A percentile compares a stretch with the other conserved stretches of the same genome.
Conservation (phyloP, 257 asterid genomes). For the Buddleja alternifolia region DNA sequence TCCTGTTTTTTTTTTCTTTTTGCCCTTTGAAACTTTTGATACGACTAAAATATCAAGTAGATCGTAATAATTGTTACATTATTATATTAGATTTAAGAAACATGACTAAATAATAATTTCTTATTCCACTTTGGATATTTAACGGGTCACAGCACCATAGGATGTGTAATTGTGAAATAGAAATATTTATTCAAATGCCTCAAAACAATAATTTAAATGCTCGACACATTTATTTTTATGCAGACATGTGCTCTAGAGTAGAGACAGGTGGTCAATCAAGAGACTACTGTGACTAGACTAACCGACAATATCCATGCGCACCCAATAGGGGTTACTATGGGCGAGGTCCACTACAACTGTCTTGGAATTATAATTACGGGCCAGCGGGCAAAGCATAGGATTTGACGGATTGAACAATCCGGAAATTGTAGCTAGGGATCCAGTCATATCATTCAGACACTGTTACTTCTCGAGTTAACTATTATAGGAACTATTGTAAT, state of each 20-base stretch:
- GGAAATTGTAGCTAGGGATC: conserved; percentile 29
- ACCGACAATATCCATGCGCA: conserved; percentile 33
- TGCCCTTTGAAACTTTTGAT: too few species aligned
- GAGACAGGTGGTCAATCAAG: conserved; percentile 30
- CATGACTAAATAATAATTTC: too few species aligned
- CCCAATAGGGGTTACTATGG: conserved; percentile 32
- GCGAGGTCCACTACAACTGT: conserved; percentile 40
- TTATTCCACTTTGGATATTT: too few species aligned
- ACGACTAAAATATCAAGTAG: too few species aligned
- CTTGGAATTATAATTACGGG: conserved; percentile 47
- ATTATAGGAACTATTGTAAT: conserved; percentile 34
- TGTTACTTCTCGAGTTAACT: conserved; percentile 33
- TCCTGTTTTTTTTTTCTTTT: too few species aligned
- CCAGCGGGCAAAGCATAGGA: conserved; percentile 37
- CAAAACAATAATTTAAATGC: too few species aligned
- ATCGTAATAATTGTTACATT: too few species aligned
- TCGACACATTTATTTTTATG: not conserved
- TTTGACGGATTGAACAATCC: conserved; percentile 41
- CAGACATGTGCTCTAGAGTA: conserved; percentile 34
- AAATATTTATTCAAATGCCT: too few species aligned
- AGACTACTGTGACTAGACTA: conserved; percentile 32
- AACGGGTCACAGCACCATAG: too few species aligned
- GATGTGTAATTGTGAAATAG: too few species aligned
- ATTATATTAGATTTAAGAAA: too few species aligned
- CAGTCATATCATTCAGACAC: conserved; percentile 27